A percentile compares a stretch with the other conserved stretches of the same genome.
Evolutionary conservation across 2,329 filamentous ascomycete genomes (phyloP).

Genomic region (Beauveria sp.): DNA sequence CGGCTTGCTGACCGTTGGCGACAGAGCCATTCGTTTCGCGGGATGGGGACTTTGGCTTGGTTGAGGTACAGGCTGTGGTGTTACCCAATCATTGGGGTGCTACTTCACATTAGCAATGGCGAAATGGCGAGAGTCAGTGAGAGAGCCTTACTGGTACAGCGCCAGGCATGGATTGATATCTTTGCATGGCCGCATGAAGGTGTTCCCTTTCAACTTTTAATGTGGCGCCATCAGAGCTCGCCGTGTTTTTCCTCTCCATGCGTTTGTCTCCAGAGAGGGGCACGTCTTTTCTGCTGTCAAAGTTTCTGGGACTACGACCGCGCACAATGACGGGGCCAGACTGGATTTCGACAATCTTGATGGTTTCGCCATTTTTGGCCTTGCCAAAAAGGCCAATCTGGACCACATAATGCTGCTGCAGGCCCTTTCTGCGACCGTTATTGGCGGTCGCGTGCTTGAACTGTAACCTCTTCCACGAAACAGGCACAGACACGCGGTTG

Average conservation of each 20-base stretch:
- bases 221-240: constrained; percentile 24
- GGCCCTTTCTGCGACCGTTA: constrained; percentile 85
- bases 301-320: constrained; percentile 86
- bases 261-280: constrained; percentile 56
- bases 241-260: constrained; percentile 37
- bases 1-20: constrained; percentile 42
- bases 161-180: constrained; percentile 16
- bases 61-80: constrained; percentile 30
- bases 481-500: constrained; percentile 69
- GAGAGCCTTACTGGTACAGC: constrained; percentile 3
- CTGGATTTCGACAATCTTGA: constrained; percentile 74
- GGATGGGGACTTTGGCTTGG: constrained; percentile 37
- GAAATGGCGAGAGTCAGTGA: not conserved
- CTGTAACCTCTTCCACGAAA: constrained; percentile 90
- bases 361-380: constrained; percentile 56
- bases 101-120: constrained; percentile 17
- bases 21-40: constrained; percentile 45
- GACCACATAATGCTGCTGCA: constrained; percentile 92
- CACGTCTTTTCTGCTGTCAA: constrained; percentile 82
- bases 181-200: constrained; percentile 21
- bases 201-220: constrained; percentile 29
- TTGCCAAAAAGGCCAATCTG: constrained; percentile 77
- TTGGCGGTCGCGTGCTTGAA: constrained; percentile 96
- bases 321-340: constrained; percentile 94
- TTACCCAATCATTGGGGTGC: constrained; percentile 38